phyloP scores from a whole-genome alignment of 257 asterid genomes.

The Coffea eugenioides region DNA sequence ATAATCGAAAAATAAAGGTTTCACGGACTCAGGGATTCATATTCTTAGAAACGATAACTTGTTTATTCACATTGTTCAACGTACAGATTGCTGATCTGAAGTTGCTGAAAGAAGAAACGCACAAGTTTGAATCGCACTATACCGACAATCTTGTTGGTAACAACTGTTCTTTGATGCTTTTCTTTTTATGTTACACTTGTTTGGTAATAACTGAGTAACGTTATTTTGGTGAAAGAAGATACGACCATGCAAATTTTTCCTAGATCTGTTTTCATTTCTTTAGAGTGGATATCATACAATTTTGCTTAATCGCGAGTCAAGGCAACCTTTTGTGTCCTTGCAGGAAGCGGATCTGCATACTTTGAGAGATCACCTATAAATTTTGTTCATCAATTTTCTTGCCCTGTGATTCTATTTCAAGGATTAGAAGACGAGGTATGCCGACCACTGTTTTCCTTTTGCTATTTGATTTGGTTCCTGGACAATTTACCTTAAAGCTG shows the following conservation, averaged over 20 bases:
- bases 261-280: not conserved
- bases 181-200: not conserved
- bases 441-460: not conserved
- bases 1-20: not conserved
- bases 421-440: slow-evolving; percentile 93
- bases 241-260: not conserved
- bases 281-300: not conserved
- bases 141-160: slow-evolving; percentile 86
- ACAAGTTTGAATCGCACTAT: slow-evolving; percentile 90
- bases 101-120: slow-evolving; percentile 66
- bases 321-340: slow-evolving; percentile 17
- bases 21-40: no score
- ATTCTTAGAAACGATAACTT: not conserved
- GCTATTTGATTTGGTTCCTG: not conserved
- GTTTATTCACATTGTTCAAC: slow-evolving; percentile 4
- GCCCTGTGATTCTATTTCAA: slow-evolving; percentile 89
- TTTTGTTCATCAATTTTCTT: slow-evolving; percentile 68
- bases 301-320: not conserved
- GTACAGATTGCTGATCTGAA: slow-evolving; percentile 82
- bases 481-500: no score
- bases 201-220: not conserved
- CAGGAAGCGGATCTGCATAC: slow-evolving; percentile 63
- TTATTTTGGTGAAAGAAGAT: slow-evolving; percentile 11
- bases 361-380: slow-evolving; percentile 82
- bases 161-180: not conserved